Evolutionary conservation across 345 rosid genomes (phyloP).

Genomic region (Gossypium herbaceum): DNA sequence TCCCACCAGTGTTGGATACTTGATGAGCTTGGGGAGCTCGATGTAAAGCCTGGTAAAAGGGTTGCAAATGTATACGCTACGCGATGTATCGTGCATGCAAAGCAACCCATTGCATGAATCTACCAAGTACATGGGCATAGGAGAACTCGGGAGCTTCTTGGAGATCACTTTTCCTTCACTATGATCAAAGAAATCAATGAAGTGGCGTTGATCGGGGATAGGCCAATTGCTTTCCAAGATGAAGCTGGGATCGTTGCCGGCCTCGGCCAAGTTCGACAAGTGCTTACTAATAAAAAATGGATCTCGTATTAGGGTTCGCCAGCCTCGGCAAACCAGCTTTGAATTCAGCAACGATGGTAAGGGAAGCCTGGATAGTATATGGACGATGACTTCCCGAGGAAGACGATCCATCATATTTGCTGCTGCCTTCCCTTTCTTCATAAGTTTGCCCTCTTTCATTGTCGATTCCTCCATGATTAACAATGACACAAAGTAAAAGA

Average conservation of each 20-base stretch:
- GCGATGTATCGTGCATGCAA: conserved; percentile 38
- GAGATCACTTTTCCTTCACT: conserved; percentile 20
- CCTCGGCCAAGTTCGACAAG: conserved; percentile 12
- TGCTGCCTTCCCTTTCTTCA: conserved; percentile 11
- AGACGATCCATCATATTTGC: conserved; percentile 36
- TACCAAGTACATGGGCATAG: conserved; percentile 29
- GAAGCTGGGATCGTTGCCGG: conserved; percentile 35
- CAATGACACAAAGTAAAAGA: background rate
- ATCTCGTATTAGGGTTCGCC: conserved; percentile 40
- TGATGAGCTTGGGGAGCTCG: conserved; percentile 37
- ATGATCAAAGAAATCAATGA: conserved; percentile 36
- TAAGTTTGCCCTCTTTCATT: conserved; percentile 24
- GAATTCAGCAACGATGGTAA: conserved; percentile 43
- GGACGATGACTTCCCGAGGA: conserved; percentile 51
- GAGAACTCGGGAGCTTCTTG: conserved; percentile 31
- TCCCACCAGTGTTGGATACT: conserved; percentile 34
- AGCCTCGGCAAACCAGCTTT: conserved; percentile 45
- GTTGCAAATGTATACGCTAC: conserved; percentile 40
- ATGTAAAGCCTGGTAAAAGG: conserved; percentile 39
- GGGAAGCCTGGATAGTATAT: conserved; percentile 62
- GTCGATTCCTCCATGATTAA: conserved; percentile 1
- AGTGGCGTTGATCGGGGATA: conserved; percentile 41
- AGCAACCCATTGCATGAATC: conserved; percentile 65
- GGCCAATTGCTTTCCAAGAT: conserved; percentile 56
- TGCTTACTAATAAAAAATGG: conserved; percentile 31